Evolutionary conservation across 148 eudicot genomes (phyloP).

Genomic region (Bassia scoparia): DNA sequence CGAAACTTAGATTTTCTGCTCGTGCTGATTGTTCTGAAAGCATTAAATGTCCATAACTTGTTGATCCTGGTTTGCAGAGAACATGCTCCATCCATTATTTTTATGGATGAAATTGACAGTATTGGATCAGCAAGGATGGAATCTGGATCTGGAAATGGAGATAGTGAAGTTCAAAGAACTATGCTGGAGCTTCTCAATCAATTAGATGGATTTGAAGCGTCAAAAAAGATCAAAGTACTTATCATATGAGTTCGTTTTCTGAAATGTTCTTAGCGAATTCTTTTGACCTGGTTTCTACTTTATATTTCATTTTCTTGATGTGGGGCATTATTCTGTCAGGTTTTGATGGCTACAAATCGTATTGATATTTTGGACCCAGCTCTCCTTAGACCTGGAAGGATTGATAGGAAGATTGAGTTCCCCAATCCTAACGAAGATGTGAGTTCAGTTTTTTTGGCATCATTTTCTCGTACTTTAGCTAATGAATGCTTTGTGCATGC

Average conservation of each 20-base stretch:
- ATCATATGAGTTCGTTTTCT: neutral
- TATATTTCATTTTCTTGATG: neutral
- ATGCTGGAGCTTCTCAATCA: slow-evolving; percentile 78
- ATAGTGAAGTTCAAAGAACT: slow-evolving; percentile 76
- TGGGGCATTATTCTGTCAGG: slow-evolving; percentile 28
- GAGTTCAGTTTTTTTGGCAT: slow-evolving; percentile 12
- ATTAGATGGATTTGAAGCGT: slow-evolving; percentile 73
- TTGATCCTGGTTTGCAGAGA: slow-evolving; percentile 40
- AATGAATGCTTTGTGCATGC: neutral
- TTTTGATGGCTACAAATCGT: slow-evolving; percentile 68
- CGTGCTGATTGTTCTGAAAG: neutral
- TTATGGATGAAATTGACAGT: slow-evolving; percentile 75
- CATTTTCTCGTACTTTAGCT: neutral
- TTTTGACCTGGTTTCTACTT: slow-evolving; percentile 4
- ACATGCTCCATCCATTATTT: slow-evolving; percentile 70
- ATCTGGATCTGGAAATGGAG: slow-evolving; percentile 73
- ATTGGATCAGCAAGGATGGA: slow-evolving; percentile 76
- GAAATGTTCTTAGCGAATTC: neutral
- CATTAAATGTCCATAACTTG: neutral
- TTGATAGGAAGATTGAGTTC: slow-evolving; percentile 72
- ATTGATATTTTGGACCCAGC: slow-evolving; percentile 72
- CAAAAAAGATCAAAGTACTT: slow-evolving; percentile 58
- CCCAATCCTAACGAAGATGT: slow-evolving; percentile 76
- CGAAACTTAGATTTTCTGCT: neutral
- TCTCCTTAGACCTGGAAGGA: slow-evolving; percentile 75